phyloP scores from a whole-genome alignment of 2,329 filamentous ascomycete genomes.

The Cladobotryum mycophilum region DNA sequence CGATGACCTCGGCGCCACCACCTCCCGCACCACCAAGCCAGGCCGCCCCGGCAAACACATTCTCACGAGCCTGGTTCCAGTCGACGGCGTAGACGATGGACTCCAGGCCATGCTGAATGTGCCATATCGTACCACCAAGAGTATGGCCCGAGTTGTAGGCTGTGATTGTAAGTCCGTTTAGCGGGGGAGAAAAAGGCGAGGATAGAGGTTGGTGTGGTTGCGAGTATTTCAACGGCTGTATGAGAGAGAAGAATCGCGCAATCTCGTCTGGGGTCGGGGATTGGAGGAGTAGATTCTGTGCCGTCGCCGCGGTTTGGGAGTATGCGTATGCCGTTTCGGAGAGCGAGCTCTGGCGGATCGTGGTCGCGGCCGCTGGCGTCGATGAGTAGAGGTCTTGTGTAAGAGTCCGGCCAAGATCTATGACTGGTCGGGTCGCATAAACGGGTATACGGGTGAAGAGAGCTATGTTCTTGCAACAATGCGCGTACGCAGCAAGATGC shows the following conservation, averaged over 20 bases:
- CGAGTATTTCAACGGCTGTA: conserved; percentile 92
- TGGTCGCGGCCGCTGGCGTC: conserved; percentile 78
- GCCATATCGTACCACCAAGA: conserved; percentile 96
- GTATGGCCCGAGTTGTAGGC: conserved; percentile 97
- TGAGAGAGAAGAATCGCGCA: conserved; percentile 80
- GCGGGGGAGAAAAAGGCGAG: conserved; percentile 79
- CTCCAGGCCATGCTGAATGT: conserved; percentile 93
- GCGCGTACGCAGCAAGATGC: conserved; percentile 87
- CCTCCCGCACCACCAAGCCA: conserved; percentile 81
- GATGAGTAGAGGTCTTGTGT: conserved; percentile 90
- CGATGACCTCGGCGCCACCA: conserved; percentile 83
- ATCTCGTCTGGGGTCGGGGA: conserved; percentile 85
- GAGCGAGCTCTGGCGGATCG: conserved; percentile 68
- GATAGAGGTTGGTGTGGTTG: conserved; percentile 87
- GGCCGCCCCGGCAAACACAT: conserved; percentile 86
- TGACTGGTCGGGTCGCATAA: conserved; percentile 90
- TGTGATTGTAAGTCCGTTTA: conserved; percentile 89
- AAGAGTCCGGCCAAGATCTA: conserved; percentile 84
- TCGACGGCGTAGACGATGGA: conserved; percentile 97
- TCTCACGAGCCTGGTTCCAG: conserved; percentile 97
- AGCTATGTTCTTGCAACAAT: conserved; percentile 95
- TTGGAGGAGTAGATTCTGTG: conserved; percentile 53
- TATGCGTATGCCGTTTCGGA: conserved; percentile 54
- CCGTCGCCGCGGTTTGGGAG: conserved; percentile 42
- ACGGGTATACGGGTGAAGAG: conserved; percentile 87